phyloP scores from a whole-genome alignment of 139 green algal genomes.

The Chlorella ohadii region DNA sequence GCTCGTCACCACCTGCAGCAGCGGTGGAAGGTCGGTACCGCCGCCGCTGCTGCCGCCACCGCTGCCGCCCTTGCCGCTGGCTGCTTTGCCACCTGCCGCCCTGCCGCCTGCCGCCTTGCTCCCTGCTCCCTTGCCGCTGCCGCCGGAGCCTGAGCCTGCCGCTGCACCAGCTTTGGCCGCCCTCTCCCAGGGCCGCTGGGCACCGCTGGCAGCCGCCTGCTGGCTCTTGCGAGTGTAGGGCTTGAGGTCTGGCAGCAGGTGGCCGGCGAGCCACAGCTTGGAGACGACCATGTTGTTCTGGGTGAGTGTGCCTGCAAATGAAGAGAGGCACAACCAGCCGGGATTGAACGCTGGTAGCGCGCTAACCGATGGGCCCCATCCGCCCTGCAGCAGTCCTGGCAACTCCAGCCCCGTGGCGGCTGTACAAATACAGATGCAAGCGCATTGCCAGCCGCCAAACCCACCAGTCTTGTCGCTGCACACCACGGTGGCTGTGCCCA shows the following conservation, averaged over 20 bases:
- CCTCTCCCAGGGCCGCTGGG: neutral
- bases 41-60: neutral
- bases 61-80: neutral
- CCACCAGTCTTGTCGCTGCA: constrained; percentile 90
- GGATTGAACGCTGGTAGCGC: too few species aligned
- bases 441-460: too few species aligned
- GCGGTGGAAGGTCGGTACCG: neutral
- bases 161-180: neutral
- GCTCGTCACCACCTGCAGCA: neutral
- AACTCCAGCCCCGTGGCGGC: too few species aligned
- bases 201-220: too few species aligned
- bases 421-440: too few species aligned
- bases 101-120: neutral
- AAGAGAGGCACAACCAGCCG: too few species aligned
- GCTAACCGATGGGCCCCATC: too few species aligned
- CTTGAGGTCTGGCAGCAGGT: constrained; percentile 5
- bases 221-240: neutral
- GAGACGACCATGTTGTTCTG: constrained; percentile 84
- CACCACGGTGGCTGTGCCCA: constrained; percentile 86
- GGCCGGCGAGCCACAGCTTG: constrained; percentile 62
- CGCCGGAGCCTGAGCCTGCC: neutral
- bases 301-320: constrained; percentile 81
- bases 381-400: too few species aligned
- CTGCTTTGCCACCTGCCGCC: neutral
- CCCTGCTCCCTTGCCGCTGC: neutral